Conservation (phyloP, 441 rosid genomes). For the Monsonia emarginata region DNA sequence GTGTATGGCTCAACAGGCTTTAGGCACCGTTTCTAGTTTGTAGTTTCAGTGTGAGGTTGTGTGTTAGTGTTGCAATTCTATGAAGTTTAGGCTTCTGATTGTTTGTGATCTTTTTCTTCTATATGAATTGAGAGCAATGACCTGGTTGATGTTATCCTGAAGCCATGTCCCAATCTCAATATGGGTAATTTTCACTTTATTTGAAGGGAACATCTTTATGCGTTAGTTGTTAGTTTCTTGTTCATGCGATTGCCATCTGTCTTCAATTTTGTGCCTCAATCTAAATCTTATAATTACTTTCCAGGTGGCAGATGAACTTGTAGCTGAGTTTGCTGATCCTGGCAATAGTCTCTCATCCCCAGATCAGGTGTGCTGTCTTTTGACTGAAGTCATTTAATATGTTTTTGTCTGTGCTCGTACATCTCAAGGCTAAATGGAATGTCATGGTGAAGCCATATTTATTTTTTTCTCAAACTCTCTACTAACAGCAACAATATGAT, state of each 20-base stretch:
- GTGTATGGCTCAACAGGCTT: too few species aligned
- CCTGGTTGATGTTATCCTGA: background rate
- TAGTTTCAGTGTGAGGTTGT: background rate
- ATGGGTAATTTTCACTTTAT: background rate
- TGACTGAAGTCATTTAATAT: conserved; percentile 7
- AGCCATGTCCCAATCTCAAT: background rate
- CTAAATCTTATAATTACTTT: conserved; percentile 30
- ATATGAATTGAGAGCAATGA: background rate
- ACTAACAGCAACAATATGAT: conserved; percentile 79
- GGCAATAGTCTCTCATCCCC: conserved; percentile 57
- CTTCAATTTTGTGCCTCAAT: background rate
- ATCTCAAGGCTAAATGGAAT: conserved; percentile 12
- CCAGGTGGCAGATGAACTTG: conserved; percentile 99
- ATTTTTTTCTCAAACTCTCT: conserved; percentile 10
- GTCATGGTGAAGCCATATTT: conserved; percentile 2
- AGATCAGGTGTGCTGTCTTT: conserved; percentile 58
- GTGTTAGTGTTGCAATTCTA: background rate
- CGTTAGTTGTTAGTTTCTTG: background rate
- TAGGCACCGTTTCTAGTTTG: background rate
- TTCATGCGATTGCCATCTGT: background rate
- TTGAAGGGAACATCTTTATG: background rate
- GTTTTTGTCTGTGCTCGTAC: conserved; percentile 10
- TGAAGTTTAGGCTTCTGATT: background rate
- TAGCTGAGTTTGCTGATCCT: conserved; percentile 91
- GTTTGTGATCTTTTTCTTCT: background rate